Evolutionary conservation across 768 basidiomycete genomes (phyloP).

Genomic region (Kwoniella newhampshirensis): DNA sequence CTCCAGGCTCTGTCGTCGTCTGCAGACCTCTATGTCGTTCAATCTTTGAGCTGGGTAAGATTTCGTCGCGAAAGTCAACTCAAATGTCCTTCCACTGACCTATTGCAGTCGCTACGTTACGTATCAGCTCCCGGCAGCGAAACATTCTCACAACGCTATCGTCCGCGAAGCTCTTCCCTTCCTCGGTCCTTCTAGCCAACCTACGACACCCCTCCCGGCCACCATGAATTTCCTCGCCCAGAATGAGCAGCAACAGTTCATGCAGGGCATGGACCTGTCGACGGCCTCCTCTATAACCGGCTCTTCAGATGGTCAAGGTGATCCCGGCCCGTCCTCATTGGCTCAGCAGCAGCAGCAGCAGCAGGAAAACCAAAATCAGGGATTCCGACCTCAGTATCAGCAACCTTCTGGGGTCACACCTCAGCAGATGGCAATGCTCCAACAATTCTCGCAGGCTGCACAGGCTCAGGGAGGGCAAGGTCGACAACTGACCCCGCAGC

Average conservation of each 20-base stretch:
- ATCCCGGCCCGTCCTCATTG: conserved; percentile 33
- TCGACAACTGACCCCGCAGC: conserved; percentile 27
- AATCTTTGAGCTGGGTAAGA: too few species aligned
- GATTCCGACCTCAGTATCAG: conserved; percentile 20
- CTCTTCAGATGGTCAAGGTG: conserved; percentile 24
- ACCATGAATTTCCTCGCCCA: conserved; percentile 14
- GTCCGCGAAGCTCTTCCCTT: too few species aligned
- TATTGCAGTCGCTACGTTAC: too few species aligned
- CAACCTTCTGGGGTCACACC: conserved; percentile 23
- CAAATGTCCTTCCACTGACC: too few species aligned
- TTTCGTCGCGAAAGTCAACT: too few species aligned
- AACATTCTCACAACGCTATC: too few species aligned
- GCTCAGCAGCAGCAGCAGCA: conserved; percentile 23
- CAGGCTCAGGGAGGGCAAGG: conserved; percentile 16
- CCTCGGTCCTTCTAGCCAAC: too few species aligned
- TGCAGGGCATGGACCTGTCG: conserved; percentile 19
- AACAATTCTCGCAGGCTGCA: conserved; percentile 33
- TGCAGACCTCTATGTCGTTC: too few species aligned
- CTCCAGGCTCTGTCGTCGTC: too few species aligned
- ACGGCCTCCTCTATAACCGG: conserved; percentile 26
- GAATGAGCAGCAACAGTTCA: conserved; percentile 26
- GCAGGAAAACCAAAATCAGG: background rate
- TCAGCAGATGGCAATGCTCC: conserved; percentile 30
- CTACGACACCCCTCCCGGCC: conserved; percentile 2
- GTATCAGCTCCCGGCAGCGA: too few species aligned